Percentiles rank a stretch among this genome's conserved stretches.
Conservation (phyloP, 2,329 filamentous ascomycete genomes). For the Ophioceras dolichostomum region DNA sequence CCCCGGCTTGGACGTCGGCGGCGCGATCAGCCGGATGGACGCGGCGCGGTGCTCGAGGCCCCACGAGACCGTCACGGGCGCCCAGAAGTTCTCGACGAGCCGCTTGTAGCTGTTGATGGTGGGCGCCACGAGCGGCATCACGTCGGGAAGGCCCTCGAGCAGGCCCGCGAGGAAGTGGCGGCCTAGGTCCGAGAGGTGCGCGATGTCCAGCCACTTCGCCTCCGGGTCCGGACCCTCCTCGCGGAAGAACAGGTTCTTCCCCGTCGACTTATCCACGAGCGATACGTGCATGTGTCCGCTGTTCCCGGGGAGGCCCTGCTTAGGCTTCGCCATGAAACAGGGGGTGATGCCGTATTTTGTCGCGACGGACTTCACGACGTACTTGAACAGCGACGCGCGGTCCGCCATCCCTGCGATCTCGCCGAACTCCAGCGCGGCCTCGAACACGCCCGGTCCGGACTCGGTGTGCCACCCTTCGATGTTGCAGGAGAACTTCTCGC, state of each 20-base stretch:
- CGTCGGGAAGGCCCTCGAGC: constrained; percentile 76
- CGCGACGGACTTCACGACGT: constrained; percentile 80
- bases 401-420: constrained; percentile 87
- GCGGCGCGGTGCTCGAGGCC: constrained; percentile 90
- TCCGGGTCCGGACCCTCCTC: constrained; percentile 59
- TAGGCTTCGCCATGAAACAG: constrained; percentile 97
- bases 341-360: constrained; percentile 84
- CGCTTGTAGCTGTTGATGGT: constrained; percentile 98
- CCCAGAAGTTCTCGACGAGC: constrained; percentile 98
- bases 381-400: constrained; percentile 85
- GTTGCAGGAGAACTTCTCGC: constrained; percentile 62
- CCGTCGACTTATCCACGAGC: constrained; percentile 64
- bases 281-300: constrained; percentile 95
- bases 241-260: constrained; percentile 74
- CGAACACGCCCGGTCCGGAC: constrained; percentile 86
- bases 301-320: constrained; percentile 83
- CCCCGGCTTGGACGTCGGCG: constrained; percentile 71
- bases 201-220: constrained; percentile 62
- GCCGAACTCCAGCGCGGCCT: constrained; percentile 86
- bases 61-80: constrained; percentile 95
- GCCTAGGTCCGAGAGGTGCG: constrained; percentile 73
- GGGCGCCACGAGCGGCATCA: constrained; percentile 91
- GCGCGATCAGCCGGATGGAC: constrained; percentile 78
- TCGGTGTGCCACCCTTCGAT: constrained; percentile 96
- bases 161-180: constrained; percentile 88